Evolutionary conservation across 2,329 filamentous ascomycete genomes (phyloP).

Genomic region (Microsporum ferrugineum): DNA sequence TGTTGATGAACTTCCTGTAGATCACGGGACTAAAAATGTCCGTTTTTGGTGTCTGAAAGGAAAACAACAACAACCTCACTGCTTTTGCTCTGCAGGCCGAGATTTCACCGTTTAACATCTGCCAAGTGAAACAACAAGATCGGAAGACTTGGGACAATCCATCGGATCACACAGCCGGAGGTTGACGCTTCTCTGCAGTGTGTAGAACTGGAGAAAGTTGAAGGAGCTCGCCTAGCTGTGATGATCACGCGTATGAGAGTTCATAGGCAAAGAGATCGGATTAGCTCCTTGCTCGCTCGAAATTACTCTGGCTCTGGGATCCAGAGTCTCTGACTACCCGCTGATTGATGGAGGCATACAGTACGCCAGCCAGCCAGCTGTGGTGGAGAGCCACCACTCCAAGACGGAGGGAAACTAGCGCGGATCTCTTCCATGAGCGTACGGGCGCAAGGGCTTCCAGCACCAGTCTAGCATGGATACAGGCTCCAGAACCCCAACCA

Average conservation of each 20-base stretch:
- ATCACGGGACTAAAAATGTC: conserved; percentile 4
- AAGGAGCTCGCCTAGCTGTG: neutral
- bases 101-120: neutral
- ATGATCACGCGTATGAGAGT: neutral
- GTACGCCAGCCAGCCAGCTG: neutral
- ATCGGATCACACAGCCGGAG: neutral
- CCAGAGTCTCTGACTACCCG: neutral
- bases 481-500: neutral
- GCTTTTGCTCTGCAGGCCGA: neutral
- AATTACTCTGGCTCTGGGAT: neutral
- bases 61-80: neutral
- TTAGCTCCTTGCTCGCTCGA: conserved; percentile 1
- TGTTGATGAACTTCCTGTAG: neutral
- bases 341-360: neutral
- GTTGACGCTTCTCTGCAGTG: neutral
- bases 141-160: neutral
- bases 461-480: neutral
- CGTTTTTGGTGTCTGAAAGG: neutral
- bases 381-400: neutral
- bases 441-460: conserved; percentile 5
- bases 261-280: neutral
- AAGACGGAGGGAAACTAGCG: conserved; percentile 2
- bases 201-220: neutral
- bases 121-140: neutral
- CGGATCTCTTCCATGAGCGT: neutral